Evolutionary conservation across 805 yeast species (phyloP).

Genomic region (Candida insectorum): DNA sequence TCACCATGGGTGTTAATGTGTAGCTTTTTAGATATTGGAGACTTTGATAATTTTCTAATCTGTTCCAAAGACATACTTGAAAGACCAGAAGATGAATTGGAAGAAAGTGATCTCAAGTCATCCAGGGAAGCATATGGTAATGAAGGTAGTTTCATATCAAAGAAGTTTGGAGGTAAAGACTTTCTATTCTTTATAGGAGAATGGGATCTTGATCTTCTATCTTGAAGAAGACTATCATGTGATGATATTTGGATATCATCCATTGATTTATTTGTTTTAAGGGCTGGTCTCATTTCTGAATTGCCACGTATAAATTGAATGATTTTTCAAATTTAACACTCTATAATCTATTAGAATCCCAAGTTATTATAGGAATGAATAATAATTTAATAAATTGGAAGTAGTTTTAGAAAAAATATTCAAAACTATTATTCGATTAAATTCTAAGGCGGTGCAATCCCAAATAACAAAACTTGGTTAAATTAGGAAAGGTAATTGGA

Average conservation of each 20-base stretch:
- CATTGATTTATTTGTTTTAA: slow-evolving; percentile 2
- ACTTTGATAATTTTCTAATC: slow-evolving; percentile 22
- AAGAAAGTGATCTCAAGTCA: slow-evolving; percentile 23
- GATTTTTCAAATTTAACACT: too few species aligned
- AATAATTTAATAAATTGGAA: not conserved
- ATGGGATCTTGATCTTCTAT: slow-evolving; percentile 29
- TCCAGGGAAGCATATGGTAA: slow-evolving; percentile 18
- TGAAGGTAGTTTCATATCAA: slow-evolving; percentile 18
- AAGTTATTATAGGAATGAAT: too few species aligned
- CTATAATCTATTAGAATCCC: too few species aligned
- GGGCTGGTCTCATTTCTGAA: not conserved
- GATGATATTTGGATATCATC: slow-evolving; percentile 2
- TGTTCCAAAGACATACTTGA: slow-evolving; percentile 8
- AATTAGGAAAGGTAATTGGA: slow-evolving; percentile 4
- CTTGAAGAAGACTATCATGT: not conserved
- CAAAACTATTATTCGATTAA: not conserved
- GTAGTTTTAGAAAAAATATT: too few species aligned
- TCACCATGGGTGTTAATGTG: slow-evolving; percentile 28
- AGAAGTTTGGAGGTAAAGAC: slow-evolving; percentile 17
- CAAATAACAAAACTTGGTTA: too few species aligned
- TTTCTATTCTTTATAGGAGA: slow-evolving; percentile 34
- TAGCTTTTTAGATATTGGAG: slow-evolving; percentile 33
- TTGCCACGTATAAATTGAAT: too few species aligned
- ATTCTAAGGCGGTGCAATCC: slow-evolving; percentile 6
- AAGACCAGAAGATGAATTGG: slow-evolving; percentile 14